phyloP scores from a whole-genome alignment of 2,329 filamentous ascomycete genomes.

The Cladosporium sp. region DNA sequence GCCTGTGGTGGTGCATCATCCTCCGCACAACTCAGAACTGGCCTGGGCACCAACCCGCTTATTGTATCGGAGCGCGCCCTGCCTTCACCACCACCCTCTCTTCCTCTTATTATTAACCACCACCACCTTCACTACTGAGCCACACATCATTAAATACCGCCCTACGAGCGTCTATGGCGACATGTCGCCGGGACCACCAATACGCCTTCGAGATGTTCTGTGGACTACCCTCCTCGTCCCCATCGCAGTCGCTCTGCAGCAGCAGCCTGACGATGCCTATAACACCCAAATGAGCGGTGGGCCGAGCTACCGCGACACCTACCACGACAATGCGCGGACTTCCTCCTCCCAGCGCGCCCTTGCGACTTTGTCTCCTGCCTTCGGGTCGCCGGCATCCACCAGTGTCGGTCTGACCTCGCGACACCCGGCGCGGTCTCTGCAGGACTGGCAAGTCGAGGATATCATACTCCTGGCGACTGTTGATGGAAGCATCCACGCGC shows the following conservation, averaged over 20 bases:
- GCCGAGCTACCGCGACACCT: constrained; percentile 25
- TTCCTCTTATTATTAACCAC: neutral
- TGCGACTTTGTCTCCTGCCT: constrained; percentile 87
- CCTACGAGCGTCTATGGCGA: constrained; percentile 21
- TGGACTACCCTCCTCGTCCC: constrained; percentile 27
- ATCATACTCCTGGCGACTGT: constrained; percentile 99
- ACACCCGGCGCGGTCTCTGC: constrained; percentile 92
- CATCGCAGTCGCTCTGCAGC: constrained; percentile 35
- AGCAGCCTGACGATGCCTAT: constrained; percentile 25
- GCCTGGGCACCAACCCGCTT: no score
- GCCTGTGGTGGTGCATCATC: no score
- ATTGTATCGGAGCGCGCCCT: no score
- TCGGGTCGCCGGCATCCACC: constrained; percentile 50
- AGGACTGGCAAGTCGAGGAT: constrained; percentile 99
- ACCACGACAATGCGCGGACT: constrained; percentile 27
- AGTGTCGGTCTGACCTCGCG: constrained; percentile 66
- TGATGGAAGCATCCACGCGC: constrained; percentile 92
- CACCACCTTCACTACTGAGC: constrained; percentile 1
- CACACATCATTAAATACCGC: neutral
- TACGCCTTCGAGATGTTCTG: constrained; percentile 28
- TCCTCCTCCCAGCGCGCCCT: constrained; percentile 79
- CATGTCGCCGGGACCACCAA: constrained; percentile 29
- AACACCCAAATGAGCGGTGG: constrained; percentile 22
- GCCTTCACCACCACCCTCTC: neutral
- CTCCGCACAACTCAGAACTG: no score